These are phyloP conservation scores for Mucor mucedo DNA, from an alignment of 371 early-diverging fungal species.

Conservation along the genomic window DNA sequence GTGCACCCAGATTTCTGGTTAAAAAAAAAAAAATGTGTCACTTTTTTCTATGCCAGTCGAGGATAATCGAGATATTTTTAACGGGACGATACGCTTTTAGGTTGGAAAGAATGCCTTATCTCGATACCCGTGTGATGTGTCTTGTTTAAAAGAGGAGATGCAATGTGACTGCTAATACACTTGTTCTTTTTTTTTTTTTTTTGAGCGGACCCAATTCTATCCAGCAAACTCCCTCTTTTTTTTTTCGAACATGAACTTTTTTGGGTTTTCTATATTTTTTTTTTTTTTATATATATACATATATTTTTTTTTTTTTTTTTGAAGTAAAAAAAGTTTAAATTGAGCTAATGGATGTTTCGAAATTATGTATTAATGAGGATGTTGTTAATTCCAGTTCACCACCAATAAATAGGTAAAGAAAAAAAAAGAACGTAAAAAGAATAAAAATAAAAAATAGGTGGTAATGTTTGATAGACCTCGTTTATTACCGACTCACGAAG, in stretches of 20 bases:
- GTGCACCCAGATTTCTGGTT: too few species aligned
- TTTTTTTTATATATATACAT: neutral
- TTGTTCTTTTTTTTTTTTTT: neutral
- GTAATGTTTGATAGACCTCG: neutral
- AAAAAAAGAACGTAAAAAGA: neutral
- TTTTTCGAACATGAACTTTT: neutral
- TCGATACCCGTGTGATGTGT: neutral
- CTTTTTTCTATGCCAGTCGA: too few species aligned
- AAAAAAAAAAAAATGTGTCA: too few species aligned
- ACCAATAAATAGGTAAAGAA: neutral
- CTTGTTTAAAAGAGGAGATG: neutral
- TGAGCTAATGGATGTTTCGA: conserved; percentile 25
- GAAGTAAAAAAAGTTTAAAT: neutral
- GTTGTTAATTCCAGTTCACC: conserved; percentile 3
- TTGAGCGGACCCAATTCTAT: neutral
- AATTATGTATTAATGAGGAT: conserved; percentile 21
- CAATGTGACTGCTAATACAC: neutral
- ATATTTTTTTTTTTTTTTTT: conserved; percentile 2
- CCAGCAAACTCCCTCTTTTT: neutral
- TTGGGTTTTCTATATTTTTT: neutral
- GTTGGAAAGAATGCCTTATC: neutral
- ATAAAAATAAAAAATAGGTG: neutral
- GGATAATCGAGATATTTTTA: too few species aligned
- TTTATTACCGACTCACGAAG: neutral
- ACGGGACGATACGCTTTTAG: neutral